Percentiles rank a stretch among this genome's conserved stretches.
phyloP scores from a whole-genome alignment of 306 rosid genomes.

The Prunus salicina region DNA sequence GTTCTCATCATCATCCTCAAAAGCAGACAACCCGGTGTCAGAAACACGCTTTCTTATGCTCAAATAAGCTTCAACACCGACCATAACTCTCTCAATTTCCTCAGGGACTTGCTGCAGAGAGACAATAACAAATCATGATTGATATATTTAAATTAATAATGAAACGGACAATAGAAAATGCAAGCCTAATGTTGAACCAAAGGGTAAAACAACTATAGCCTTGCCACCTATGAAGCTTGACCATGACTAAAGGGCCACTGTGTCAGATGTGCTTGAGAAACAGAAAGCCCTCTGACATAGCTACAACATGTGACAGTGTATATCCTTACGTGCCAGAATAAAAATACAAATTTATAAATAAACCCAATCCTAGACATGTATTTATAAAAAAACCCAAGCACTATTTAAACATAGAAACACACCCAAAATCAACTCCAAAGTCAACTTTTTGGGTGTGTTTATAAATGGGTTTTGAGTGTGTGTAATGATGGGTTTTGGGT shows the following conservation, averaged over 20 bases:
- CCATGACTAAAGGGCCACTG: neutral
- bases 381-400: too few species aligned
- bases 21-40: constrained; percentile 74
- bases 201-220: neutral
- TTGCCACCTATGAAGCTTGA: neutral
- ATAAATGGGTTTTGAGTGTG: too few species aligned
- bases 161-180: neutral
- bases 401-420: too few species aligned
- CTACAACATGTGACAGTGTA: neutral
- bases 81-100: constrained; percentile 93
- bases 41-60: constrained; percentile 78
- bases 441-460: too few species aligned
- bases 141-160: neutral
- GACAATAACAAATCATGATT: neutral
- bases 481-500: too few species aligned
- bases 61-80: constrained; percentile 87
- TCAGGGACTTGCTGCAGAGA: constrained; percentile 91
- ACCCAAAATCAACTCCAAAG: too few species aligned
- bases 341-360: too few species aligned
- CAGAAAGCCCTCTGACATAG: neutral
- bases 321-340: neutral
- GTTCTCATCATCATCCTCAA: constrained; percentile 65
- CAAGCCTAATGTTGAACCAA: neutral
- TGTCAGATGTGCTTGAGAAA: neutral
- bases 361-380: too few species aligned